Evolutionary conservation across 768 basidiomycete species (phyloP), one percentile per base, ranked within the genome.

Genomic region (Russula sp.): DNA sequence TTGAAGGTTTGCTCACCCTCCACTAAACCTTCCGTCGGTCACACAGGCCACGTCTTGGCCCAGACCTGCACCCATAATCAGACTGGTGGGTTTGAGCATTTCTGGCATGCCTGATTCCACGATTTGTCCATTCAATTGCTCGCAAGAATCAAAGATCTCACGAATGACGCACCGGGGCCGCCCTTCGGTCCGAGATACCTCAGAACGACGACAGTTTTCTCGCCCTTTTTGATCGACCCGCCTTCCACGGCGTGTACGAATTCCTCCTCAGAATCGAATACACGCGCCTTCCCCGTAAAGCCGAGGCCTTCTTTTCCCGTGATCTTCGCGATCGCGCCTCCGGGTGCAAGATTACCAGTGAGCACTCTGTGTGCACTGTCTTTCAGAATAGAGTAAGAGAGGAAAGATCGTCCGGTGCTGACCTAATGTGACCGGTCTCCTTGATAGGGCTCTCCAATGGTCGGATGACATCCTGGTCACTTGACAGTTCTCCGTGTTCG

Each of bases 61-160:
- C 13, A 98, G 82, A 13, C 97, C 97, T 14, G 97, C 97, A 61
- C 97, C 97, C 92, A 99, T 98, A 75, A 99, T 94, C 72, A 98
- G 75, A 79, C 92, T 92, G 36, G 96, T 98, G 28, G 95, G 95
- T 75, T 98, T 98, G 63, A 98, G 82, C 97, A 99, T 99, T 80
- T 99, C 97, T 56, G 94, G 96, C 96, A 99, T 99, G 67, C 94
- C 94, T 89, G 72, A 48, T 30, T 55, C 40, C 57, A 61, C 61
- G n/a, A 51, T 61, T 62, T 56, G 60, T 26, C 24, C 3, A 6
- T 56, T 60, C 55, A 66, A 38, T 13, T 26, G 13, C 22, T 26
- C 38, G 14, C 28, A 18, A 48, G 28, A 32, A 50, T 24, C 38
- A 26, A 22, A 44, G 32, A 68, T 26, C 0, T 13, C 16, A 30